Percentiles rank a stretch among this genome's conserved stretches.
phyloP scores from a whole-genome alignment of 495 filamentous ascomycete genomes.

The Bathelium albidoporum region DNA sequence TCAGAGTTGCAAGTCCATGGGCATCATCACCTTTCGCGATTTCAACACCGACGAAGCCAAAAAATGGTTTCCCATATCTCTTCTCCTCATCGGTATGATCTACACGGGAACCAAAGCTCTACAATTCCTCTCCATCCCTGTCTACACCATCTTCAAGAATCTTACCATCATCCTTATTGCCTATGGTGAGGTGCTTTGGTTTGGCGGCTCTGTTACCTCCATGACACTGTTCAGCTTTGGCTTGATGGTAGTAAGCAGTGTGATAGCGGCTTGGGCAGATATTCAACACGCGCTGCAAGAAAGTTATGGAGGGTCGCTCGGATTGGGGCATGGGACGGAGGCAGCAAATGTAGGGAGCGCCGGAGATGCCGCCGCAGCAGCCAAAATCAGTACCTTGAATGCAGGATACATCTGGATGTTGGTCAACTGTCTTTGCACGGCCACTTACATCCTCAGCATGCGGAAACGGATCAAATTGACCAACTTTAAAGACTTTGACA shows the following conservation, averaged over 20 bases:
- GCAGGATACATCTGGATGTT: slow-evolving; percentile 97
- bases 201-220: slow-evolving; percentile 82
- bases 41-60: slow-evolving; percentile 84
- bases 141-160: slow-evolving; percentile 99
- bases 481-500: slow-evolving; percentile 99
- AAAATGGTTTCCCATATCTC: slow-evolving; percentile 97
- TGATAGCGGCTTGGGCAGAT: slow-evolving; percentile 96
- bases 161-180: slow-evolving; percentile 97
- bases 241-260: slow-evolving; percentile 89
- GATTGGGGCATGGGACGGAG: neutral
- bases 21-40: slow-evolving; percentile 81
- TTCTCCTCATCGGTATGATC: slow-evolving; percentile 97
- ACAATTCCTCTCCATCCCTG: slow-evolving; percentile 91
- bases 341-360: neutral
- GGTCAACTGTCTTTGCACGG: slow-evolving; percentile 92
- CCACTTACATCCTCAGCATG: slow-evolving; percentile 85
- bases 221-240: slow-evolving; percentile 92
- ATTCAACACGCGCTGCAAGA: slow-evolving; percentile 71
- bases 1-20: slow-evolving; percentile 66
- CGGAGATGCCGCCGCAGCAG: slow-evolving; percentile 39
- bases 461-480: slow-evolving; percentile 98
- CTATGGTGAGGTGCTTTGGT: slow-evolving; percentile 98
- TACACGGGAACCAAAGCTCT: slow-evolving; percentile 96
- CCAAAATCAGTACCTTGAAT: slow-evolving; percentile 78
- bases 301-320: neutral